Evolutionary conservation across 805 yeast genomes (phyloP).

Genomic region (Ogataea nonfermentans): DNA sequence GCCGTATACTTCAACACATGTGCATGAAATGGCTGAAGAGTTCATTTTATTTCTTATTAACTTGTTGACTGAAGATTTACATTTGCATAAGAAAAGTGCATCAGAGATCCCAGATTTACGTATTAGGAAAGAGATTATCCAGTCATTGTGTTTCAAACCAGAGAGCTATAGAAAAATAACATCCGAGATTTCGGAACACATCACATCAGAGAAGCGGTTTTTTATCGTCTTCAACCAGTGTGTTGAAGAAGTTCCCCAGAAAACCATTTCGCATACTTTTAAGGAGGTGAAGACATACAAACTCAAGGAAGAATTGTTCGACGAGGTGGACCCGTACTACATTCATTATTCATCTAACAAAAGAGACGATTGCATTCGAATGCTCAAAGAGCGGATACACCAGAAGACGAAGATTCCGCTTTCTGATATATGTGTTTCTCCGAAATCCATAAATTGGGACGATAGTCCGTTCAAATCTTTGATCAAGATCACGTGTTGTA

Average conservation of each 20-base stretch:
- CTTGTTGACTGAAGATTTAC: slow-evolving; percentile 63
- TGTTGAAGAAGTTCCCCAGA: slow-evolving; percentile 56
- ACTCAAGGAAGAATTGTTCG: slow-evolving; percentile 54
- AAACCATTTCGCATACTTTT: slow-evolving; percentile 35
- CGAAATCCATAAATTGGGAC: slow-evolving; percentile 43
- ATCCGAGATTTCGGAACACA: slow-evolving; percentile 70
- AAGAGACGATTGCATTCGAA: slow-evolving; percentile 77
- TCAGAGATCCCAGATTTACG: slow-evolving; percentile 48
- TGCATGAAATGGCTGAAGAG: slow-evolving; percentile 66
- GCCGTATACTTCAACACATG: slow-evolving; percentile 35
- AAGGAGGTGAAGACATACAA: slow-evolving; percentile 64
- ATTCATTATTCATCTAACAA: slow-evolving; percentile 73
- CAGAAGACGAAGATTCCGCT: slow-evolving; percentile 36
- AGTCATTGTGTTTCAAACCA: slow-evolving; percentile 74
- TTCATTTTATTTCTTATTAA: slow-evolving; percentile 66
- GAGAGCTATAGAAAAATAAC: slow-evolving; percentile 69
- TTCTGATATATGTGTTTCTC: slow-evolving; percentile 56
- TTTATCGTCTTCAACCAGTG: slow-evolving; percentile 53
- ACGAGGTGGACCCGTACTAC: slow-evolving; percentile 75
- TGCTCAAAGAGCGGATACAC: slow-evolving; percentile 51
- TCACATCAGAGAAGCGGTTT: slow-evolving; percentile 68
- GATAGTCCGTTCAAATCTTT: slow-evolving; percentile 42
- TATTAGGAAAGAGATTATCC: slow-evolving; percentile 72
- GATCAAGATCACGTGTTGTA: slow-evolving; percentile 51
- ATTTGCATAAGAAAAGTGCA: slow-evolving; percentile 48